Evolutionary conservation across 768 basidiomycete species (phyloP).

Genomic region (Peribolospora kevripleyi): DNA sequence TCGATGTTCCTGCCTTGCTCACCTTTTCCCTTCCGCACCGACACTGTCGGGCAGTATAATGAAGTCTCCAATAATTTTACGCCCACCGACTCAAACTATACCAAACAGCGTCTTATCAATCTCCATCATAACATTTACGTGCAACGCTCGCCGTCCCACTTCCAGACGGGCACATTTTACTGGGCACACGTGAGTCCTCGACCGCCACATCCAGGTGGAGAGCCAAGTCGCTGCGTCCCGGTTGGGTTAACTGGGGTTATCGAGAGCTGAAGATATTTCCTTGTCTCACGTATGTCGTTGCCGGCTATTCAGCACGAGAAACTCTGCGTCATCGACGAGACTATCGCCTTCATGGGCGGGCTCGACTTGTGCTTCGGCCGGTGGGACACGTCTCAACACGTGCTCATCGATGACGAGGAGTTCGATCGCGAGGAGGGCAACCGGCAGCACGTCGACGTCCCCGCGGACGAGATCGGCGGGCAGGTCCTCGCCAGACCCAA

Average conservation of each 20-base stretch:
- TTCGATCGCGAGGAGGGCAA: slow-evolving; percentile 27
- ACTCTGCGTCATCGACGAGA: slow-evolving; percentile 84
- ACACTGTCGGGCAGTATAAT: slow-evolving; percentile 20
- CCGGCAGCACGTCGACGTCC: slow-evolving; percentile 19
- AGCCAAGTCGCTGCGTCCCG: too few species aligned
- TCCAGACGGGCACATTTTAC: slow-evolving; percentile 89
- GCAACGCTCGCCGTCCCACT: slow-evolving; percentile 90
- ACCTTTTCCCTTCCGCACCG: too few species aligned
- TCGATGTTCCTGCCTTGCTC: not conserved
- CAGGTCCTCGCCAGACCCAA: not conserved
- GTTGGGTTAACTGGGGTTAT: too few species aligned
- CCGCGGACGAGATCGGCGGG: not conserved
- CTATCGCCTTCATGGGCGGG: slow-evolving; percentile 95
- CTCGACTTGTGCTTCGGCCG: slow-evolving; percentile 82
- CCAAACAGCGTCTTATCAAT: slow-evolving; percentile 53
- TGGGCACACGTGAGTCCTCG: slow-evolving; percentile 69
- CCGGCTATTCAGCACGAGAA: slow-evolving; percentile 57
- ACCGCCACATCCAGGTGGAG: not conserved
- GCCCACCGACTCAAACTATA: slow-evolving; percentile 32
- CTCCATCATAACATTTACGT: slow-evolving; percentile 71
- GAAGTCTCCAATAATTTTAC: slow-evolving; percentile 91
- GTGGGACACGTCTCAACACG: slow-evolving; percentile 94
- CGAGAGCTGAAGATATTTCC: not conserved
- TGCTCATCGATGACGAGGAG: slow-evolving; percentile 58
- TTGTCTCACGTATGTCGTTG: not conserved